phyloP scores from a whole-genome alignment of 2,329 filamentous ascomycete species.

The Alternaria hordeiaustralica region DNA sequence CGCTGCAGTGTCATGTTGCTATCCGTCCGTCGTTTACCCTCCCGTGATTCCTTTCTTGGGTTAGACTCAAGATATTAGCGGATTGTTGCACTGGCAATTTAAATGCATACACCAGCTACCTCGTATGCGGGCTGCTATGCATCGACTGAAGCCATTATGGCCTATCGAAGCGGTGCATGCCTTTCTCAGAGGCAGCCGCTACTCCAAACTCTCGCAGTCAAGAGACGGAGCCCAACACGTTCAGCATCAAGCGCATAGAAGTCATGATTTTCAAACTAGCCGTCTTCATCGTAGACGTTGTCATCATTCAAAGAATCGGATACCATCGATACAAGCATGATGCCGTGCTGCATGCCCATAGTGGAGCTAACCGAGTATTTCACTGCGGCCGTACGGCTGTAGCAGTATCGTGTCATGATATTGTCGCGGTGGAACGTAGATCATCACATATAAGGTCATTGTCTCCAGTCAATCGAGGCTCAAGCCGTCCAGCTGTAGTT shows the following conservation, averaged over 20 bases:
- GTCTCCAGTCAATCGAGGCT: background rate
- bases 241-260: background rate
- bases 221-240: background rate
- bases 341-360: conserved; percentile 31
- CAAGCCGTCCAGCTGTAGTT: conserved; percentile 11
- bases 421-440: conserved; percentile 1
- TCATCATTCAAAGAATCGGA: background rate
- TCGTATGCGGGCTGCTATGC: background rate
- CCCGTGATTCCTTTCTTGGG: conserved; percentile 11
- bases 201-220: background rate
- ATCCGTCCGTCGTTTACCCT: conserved; percentile 9
- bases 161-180: background rate
- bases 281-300: background rate
- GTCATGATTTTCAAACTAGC: background rate
- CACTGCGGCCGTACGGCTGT: conserved; percentile 4
- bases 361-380: conserved; percentile 13
- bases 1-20: conserved; percentile 21
- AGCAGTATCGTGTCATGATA: conserved; percentile 3
- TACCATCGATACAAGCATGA: conserved; percentile 20
- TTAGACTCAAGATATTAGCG: background rate
- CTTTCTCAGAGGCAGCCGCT: background rate
- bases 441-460: conserved; percentile 23
- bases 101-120: background rate
- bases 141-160: background rate
- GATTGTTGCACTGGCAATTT: conserved; percentile 13